phyloP scores from a whole-genome alignment of 768 basidiomycete species.

The Vararia minispora region DNA sequence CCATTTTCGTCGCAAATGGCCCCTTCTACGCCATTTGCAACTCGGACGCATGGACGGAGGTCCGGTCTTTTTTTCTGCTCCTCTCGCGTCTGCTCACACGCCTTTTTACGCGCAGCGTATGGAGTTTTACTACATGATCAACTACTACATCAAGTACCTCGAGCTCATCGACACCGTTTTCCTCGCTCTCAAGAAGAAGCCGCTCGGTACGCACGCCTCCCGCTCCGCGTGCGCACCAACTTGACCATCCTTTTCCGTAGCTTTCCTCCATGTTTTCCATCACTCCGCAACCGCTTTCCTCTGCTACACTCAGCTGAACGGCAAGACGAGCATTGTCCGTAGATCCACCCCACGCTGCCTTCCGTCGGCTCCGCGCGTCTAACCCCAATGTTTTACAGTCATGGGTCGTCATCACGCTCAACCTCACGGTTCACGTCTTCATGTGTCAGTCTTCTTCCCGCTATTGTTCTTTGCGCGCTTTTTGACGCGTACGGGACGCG shows the following conservation, averaged over 20 bases:
- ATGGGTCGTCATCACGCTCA: conserved; percentile 90
- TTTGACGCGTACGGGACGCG: no score
- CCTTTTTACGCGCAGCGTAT: conserved; percentile 43
- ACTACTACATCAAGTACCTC: conserved; percentile 97
- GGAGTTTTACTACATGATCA: conserved; percentile 97
- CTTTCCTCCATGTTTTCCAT: conserved; percentile 98
- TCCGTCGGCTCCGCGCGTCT: no score
- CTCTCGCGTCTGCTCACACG: not conserved
- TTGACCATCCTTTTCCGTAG: conserved; percentile 27
- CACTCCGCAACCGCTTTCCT: conserved; percentile 96
- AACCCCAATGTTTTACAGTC: conserved; percentile 42
- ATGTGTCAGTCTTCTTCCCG: conserved; percentile 70
- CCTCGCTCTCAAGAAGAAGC: conserved; percentile 97
- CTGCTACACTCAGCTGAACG: conserved; percentile 91
- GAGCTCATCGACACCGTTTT: conserved; percentile 96
- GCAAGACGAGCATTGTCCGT: conserved; percentile 86
- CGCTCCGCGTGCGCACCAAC: no score
- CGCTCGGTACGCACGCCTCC: conserved; percentile 79
- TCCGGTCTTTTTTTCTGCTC: conserved; percentile 34
- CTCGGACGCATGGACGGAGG: conserved; percentile 74
- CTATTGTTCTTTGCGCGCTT: no score
- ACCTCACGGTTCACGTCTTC: conserved; percentile 87
- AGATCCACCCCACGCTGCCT: conserved; percentile 3
- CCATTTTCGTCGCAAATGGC: conserved; percentile 62
- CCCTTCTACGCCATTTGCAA: conserved; percentile 72